Conservation (phyloP, 169 alveolate genomes). For the Eimeria sp. region DNA sequence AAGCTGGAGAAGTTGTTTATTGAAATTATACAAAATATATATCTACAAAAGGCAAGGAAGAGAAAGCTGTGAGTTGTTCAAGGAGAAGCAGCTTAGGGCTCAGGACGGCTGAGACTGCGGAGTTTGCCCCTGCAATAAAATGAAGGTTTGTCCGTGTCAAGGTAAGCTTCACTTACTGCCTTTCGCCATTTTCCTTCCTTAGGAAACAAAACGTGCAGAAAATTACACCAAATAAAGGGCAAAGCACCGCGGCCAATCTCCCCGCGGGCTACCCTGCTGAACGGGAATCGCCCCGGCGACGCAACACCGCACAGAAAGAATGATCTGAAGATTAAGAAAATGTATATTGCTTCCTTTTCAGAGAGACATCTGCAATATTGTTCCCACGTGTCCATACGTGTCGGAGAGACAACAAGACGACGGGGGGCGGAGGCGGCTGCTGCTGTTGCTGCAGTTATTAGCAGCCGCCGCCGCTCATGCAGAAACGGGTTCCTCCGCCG, state of each 20-base stretch:
- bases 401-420: constrained; percentile 51
- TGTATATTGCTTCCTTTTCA: neutral
- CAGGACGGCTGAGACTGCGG: neutral
- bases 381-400: neutral
- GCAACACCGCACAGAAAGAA: constrained; percentile 28
- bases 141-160: neutral
- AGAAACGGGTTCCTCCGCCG: neutral
- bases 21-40: neutral
- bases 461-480: constrained; percentile 61
- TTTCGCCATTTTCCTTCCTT: constrained; percentile 53
- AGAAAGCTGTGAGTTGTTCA: neutral
- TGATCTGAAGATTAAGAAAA: neutral
- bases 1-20: neutral
- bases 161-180: constrained; percentile 14
- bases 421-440: constrained; percentile 75
- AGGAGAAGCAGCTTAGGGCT: constrained; percentile 18
- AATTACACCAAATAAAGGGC: neutral
- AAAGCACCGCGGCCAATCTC: constrained; percentile 50
- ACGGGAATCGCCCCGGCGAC: constrained; percentile 27
- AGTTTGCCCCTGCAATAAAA: neutral
- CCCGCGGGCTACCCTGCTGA: constrained; percentile 61
- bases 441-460: constrained; percentile 63
- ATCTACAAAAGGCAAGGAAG: neutral
- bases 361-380: neutral
- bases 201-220: constrained; percentile 8